These are phyloP conservation scores for Pseudogymnoascus sp. DNA, from an alignment of 2,329 filamentous ascomycete genomes.

Conservation along the genomic window DNA sequence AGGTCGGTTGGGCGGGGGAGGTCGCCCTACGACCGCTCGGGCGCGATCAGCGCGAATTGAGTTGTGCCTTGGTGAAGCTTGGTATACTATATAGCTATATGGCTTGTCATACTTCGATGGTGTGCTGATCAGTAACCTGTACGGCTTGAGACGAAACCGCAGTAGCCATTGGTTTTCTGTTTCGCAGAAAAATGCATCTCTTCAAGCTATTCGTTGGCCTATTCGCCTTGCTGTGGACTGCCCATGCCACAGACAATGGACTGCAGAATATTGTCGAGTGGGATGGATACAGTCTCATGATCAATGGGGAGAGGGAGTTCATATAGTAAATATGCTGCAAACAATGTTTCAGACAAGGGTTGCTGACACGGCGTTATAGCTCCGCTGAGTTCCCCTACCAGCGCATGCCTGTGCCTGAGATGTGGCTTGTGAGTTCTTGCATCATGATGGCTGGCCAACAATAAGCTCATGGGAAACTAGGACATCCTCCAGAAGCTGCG, in stretches of 20 bases:
- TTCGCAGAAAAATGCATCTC: slow-evolving; percentile 16
- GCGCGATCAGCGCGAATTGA: background rate
- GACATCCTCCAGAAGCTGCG: slow-evolving; percentile 48
- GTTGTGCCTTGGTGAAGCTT: slow-evolving; percentile 13
- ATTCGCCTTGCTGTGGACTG: slow-evolving; percentile 20
- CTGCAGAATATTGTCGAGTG: slow-evolving; percentile 39
- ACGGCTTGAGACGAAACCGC: background rate
- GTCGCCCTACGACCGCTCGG: background rate
- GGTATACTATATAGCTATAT: slow-evolving; percentile 2
- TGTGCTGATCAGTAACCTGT: background rate
- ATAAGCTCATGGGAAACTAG: slow-evolving; percentile 16
- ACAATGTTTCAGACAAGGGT: background rate
- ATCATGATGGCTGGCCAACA: background rate
- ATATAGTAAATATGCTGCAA: slow-evolving; percentile 30
- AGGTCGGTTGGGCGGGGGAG: background rate
- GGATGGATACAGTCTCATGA: slow-evolving; percentile 43
- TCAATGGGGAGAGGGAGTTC: slow-evolving; percentile 41
- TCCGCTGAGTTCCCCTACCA: slow-evolving; percentile 43
- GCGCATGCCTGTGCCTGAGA: slow-evolving; percentile 43
- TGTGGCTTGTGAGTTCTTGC: slow-evolving; percentile 34
- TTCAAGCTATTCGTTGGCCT: slow-evolving; percentile 19
- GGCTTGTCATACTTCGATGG: background rate
- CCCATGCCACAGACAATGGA: slow-evolving; percentile 32
- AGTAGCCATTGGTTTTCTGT: background rate
- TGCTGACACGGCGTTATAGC: slow-evolving; percentile 13